Percentiles rank a stretch among this genome's conserved stretches.
These are phyloP conservation scores for Halenospora varia DNA, from an alignment of 495 filamentous ascomycete genomes.

Conservation along the genomic window DNA sequence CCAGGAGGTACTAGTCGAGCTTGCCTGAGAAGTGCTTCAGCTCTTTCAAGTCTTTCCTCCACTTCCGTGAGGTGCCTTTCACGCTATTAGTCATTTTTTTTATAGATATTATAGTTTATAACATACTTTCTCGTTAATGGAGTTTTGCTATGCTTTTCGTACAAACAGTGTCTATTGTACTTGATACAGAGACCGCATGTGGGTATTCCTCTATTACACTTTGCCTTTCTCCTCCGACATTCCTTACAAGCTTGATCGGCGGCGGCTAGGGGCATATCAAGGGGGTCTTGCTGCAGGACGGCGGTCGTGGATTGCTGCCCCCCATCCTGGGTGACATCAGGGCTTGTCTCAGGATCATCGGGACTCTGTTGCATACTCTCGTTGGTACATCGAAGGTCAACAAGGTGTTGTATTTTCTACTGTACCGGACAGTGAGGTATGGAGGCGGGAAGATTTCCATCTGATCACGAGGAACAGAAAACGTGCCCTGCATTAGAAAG, in stretches of 20 bases:
- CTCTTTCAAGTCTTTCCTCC: slow-evolving; percentile 14
- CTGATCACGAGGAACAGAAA: neutral
- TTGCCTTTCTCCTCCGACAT: neutral
- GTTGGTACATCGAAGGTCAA: neutral
- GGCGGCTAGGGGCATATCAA: neutral
- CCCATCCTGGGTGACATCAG: neutral
- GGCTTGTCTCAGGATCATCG: neutral
- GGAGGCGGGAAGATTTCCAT: neutral
- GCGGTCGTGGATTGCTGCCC: neutral
- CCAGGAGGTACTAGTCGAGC: slow-evolving; percentile 4
- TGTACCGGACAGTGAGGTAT: neutral
- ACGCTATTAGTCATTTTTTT: neutral
- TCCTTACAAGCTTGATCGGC: neutral
- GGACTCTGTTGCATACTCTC: neutral
- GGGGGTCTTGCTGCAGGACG: neutral
- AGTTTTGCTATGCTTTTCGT: slow-evolving; percentile 23
- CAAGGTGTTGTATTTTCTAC: neutral
- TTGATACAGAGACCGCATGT: slow-evolving; percentile 14
- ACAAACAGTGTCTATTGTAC: slow-evolving; percentile 26
- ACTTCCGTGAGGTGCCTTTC: slow-evolving; percentile 19
- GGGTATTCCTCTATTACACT: slow-evolving; percentile 13
- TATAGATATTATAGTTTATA: neutral
- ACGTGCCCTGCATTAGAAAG: slow-evolving; percentile 5
- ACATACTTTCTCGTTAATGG: slow-evolving; percentile 24
- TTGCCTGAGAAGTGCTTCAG: slow-evolving; percentile 5